Evolutionary conservation across 2,329 filamentous ascomycete species (phyloP).

Genomic region (Colletotrichum filicis): DNA sequence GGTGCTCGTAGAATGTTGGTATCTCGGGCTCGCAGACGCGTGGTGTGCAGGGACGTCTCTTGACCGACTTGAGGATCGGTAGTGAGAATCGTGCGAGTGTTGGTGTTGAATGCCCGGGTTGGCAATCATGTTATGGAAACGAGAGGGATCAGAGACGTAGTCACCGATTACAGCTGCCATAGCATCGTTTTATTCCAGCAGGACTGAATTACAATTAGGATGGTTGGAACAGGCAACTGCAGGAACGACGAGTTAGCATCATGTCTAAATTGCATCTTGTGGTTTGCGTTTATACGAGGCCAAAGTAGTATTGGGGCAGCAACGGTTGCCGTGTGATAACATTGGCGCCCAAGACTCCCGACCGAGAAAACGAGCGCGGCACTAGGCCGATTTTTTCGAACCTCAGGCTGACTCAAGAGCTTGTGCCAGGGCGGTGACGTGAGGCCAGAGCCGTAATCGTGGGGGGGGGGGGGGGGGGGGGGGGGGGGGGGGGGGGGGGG

Average conservation of each 20-base stretch:
- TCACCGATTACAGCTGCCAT: conserved; percentile 77
- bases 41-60: conserved; percentile 42
- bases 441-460: neutral
- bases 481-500: no score
- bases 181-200: conserved; percentile 50
- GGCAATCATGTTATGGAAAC: conserved; percentile 77
- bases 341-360: neutral
- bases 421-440: neutral
- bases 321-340: neutral
- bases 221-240: conserved; percentile 27
- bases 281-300: neutral
- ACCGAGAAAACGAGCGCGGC: neutral
- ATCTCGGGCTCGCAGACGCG: conserved; percentile 45
- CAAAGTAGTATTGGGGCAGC: neutral
- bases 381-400: neutral
- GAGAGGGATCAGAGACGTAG: conserved; percentile 77
- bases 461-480: no score
- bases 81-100: conserved; percentile 57
- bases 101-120: conserved; percentile 57
- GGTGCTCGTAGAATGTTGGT: conserved; percentile 32
- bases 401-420: neutral
- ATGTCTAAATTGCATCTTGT: neutral
- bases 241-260: neutral
- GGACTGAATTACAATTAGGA: conserved; percentile 35
- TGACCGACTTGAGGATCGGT: conserved; percentile 49